Evolutionary conservation across 2,329 filamentous ascomycete genomes (phyloP).

Genomic region (Acephala macrosclerotiorum): DNA sequence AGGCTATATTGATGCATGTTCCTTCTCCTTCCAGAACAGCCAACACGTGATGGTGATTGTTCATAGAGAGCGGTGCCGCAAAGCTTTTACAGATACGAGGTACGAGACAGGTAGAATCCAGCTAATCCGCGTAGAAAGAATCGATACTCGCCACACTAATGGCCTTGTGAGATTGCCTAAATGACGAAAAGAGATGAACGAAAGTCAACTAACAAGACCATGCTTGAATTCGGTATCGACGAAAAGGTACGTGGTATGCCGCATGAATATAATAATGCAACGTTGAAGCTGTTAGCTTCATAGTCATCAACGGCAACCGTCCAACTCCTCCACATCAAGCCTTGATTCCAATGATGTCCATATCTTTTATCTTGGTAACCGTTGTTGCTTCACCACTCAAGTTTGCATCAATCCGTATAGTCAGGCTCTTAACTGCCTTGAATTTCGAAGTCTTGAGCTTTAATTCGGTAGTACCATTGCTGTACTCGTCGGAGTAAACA

Average conservation of each 20-base stretch:
- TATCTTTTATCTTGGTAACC: conserved; percentile 35
- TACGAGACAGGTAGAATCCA: not conserved
- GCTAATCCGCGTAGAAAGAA: not conserved
- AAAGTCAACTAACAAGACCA: not conserved
- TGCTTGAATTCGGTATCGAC: conserved; percentile 1
- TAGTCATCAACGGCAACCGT: not conserved
- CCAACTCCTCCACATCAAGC: conserved; percentile 20
- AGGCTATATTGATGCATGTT: conserved; percentile 1
- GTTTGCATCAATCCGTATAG: conserved; percentile 41
- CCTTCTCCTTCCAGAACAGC: not conserved
- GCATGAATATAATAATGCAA: not conserved
- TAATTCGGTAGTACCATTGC: conserved; percentile 36
- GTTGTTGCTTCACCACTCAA: conserved; percentile 38
- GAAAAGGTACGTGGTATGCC: not conserved
- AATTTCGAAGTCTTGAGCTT: conserved; percentile 43
- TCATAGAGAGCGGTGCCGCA: not conserved
- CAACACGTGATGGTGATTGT: conserved; percentile 2
- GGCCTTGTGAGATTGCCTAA: not conserved
- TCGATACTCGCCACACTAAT: conserved; percentile 1
- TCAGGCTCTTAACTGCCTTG: conserved; percentile 38
- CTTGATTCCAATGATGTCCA: conserved; percentile 39
- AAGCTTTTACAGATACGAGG: not conserved
- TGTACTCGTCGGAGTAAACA: conserved; percentile 41
- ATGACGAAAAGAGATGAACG: not conserved
- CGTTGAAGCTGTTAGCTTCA: not conserved